These are phyloP conservation scores for Neurospora discreta DNA, from an alignment of 495 filamentous ascomycete genomes.

Conservation along the genomic window DNA sequence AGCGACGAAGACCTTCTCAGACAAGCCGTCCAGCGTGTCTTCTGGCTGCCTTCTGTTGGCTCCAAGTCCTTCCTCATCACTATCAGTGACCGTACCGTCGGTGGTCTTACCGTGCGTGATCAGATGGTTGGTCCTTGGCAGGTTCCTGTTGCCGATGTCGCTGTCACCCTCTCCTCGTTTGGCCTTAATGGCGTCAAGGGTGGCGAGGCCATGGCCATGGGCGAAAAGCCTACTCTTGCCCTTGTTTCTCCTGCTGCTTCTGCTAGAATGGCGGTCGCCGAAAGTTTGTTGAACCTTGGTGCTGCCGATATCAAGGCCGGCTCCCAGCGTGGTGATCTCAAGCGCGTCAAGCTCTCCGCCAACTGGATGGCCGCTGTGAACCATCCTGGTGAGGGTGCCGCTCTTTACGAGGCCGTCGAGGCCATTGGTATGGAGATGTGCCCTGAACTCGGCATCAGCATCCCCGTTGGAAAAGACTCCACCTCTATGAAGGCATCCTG, in stretches of 20 bases:
- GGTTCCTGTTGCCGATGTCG: constrained; percentile 86
- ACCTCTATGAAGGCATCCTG: constrained; percentile 98
- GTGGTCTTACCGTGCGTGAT: constrained; percentile 77
- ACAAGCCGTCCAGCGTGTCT: constrained; percentile 68
- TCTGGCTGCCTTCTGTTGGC: constrained; percentile 77
- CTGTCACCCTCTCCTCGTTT: constrained; percentile 78
- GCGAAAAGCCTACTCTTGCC: constrained; percentile 83
- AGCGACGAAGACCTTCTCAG: constrained; percentile 55
- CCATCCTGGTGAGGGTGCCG: constrained; percentile 88
- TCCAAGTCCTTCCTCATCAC: constrained; percentile 97
- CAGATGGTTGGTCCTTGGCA: constrained; percentile 98
- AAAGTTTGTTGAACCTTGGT: constrained; percentile 83
- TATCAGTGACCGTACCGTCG: constrained; percentile 85
- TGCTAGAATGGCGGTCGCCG: constrained; percentile 90
- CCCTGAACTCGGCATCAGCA: constrained; percentile 74
- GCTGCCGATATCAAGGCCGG: constrained; percentile 74
- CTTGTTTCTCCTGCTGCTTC: constrained; percentile 89
- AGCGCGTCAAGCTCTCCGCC: constrained; percentile 74
- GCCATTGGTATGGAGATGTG: constrained; percentile 82
- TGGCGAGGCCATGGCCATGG: constrained; percentile 95
- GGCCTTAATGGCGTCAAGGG: constrained; percentile 50
- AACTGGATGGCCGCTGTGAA: constrained; percentile 98
- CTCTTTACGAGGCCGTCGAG: constrained; percentile 87
- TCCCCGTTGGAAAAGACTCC: constrained; percentile 95
- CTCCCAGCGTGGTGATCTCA: constrained; percentile 33